Evolutionary conservation across 2,329 filamentous ascomycete species (phyloP).

Genomic region (Neonectria neomacrospora): DNA sequence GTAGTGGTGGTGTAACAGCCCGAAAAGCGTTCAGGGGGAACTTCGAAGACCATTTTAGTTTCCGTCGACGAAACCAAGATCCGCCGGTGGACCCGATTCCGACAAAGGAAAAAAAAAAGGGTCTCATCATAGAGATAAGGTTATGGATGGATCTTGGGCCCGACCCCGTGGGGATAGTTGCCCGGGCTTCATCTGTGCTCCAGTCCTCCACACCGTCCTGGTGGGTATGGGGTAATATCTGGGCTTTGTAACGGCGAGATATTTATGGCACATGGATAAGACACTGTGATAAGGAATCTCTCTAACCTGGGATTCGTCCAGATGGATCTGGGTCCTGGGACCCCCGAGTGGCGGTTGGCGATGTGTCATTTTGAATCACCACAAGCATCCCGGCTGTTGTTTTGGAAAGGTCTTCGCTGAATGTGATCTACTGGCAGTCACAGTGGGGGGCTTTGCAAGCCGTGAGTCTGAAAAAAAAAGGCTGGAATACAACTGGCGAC

Average conservation of each 20-base stretch:
- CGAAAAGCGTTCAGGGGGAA: neutral
- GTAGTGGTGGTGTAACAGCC: neutral
- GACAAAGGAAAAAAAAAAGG: slow-evolving; percentile 2
- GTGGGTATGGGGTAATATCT: slow-evolving; percentile 26
- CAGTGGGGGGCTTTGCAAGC: neutral
- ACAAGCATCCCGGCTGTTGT: too few species aligned
- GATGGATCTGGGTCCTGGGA: neutral
- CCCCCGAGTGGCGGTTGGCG: neutral
- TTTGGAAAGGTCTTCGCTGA: neutral
- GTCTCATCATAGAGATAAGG: neutral
- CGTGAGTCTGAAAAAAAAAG: too few species aligned
- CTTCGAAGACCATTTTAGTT: neutral
- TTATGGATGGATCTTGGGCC: slow-evolving; percentile 9
- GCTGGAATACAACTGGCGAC: too few species aligned
- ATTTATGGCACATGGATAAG: slow-evolving; percentile 13
- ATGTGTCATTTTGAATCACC: neutral
- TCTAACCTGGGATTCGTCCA: neutral
- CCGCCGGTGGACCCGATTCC: slow-evolving; percentile 1
- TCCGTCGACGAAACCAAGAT: neutral
- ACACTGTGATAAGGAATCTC: neutral
- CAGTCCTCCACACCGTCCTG: slow-evolving; percentile 19
- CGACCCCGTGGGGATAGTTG: slow-evolving; percentile 36
- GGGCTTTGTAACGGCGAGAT: slow-evolving; percentile 22
- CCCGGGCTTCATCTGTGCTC: slow-evolving; percentile 17
- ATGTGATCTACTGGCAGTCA: neutral